Percentiles rank a stretch among this genome's conserved stretches.
Evolutionary conservation across 129 eudicot genomes (phyloP).

Genomic region (Silybum marianum): DNA sequence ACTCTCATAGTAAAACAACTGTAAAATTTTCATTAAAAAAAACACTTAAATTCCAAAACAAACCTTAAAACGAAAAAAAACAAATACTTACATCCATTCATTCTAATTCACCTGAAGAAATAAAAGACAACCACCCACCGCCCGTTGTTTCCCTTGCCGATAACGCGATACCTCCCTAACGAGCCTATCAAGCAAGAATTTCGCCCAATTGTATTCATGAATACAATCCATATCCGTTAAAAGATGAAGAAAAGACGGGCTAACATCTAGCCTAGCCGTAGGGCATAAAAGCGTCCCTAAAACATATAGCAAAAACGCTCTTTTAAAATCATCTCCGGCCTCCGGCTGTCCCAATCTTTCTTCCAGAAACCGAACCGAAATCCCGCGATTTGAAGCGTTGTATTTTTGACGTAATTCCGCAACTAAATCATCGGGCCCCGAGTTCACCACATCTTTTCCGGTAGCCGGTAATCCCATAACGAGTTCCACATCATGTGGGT

Average conservation of each 20-base stretch:
- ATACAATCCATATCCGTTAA: conserved; percentile 67
- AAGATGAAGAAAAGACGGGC: conserved; percentile 80
- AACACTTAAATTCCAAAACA: background rate
- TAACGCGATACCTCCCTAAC: conserved; percentile 84
- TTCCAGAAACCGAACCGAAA: conserved; percentile 69
- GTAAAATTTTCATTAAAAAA: background rate
- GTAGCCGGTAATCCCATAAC: conserved; percentile 77
- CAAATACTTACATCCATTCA: conserved; percentile 4
- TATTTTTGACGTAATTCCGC: conserved; percentile 65
- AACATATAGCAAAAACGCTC: conserved; percentile 73
- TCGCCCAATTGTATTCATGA: conserved; percentile 84
- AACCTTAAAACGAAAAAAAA: background rate
- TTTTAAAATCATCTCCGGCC: conserved; percentile 81
- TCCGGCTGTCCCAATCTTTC: conserved; percentile 66
- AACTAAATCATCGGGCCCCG: conserved; percentile 77
- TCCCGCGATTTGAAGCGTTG: conserved; percentile 79
- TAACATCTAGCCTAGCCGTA: conserved; percentile 83
- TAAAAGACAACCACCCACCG: conserved; percentile 85
- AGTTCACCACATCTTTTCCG: conserved; percentile 75
- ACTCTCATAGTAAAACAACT: conserved; percentile 83
- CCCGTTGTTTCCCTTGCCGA: conserved; percentile 85
- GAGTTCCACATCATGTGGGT: conserved; percentile 73
- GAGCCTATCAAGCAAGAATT: conserved; percentile 74
- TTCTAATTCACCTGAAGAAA: conserved; percentile 66
- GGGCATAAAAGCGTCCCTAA: conserved; percentile 83